Base-by-base conservation (phyloP, 2,329 filamentous ascomycete species). In the Penicillium glabrum region DNA sequence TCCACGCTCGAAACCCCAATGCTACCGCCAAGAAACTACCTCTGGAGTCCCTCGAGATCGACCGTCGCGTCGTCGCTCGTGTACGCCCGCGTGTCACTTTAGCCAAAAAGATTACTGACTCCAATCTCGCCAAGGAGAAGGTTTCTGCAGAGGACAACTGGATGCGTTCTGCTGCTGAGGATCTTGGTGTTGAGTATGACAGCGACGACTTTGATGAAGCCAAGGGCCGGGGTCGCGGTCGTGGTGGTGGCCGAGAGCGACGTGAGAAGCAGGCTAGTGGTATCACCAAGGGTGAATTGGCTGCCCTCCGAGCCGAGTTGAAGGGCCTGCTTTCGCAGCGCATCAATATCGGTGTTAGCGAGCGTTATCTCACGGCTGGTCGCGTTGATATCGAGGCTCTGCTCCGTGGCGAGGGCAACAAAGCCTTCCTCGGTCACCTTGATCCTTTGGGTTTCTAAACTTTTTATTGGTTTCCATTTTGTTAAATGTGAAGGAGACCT, bases 161-260 rank as follows among this genome's bases (percentile, higher is more conserved):
- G 86, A 80, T 98, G 66, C 86, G 86, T 44, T 85, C 85, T 47
- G 93, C 92, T 0, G 95, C 95, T 0, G 92, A 97, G 56, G 93
- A 98, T 62, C 81, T 99, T 0, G 95, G 95, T 1, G 90, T 98
- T 0, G 93, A 97, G 51, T 96, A 96, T 70, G 92, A 98, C 70
- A 89, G 86, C 58, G 92, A 96, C 35, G 91, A 96, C 46, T 88
- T 96, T 60, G 89, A 83, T 44, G 79, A 89, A 62, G 85, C 86
- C 7, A 82, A 80, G 53, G 82, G 83, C 67, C 83, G 84, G 48
- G 88, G 89, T 0, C 82, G 91, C 49, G 91, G 91, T 5, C 82
- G 91, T 47, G 91, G 91, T 11, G 86, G 84, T 45, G 89, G 89
- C 1, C 79, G 90, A 41, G 89, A 88, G 75, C 82, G 86, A 75